These are phyloP conservation scores for Coemansia sp. DNA, from an alignment of 192 early-diverging fungal species.

Conservation along the genomic window DNA sequence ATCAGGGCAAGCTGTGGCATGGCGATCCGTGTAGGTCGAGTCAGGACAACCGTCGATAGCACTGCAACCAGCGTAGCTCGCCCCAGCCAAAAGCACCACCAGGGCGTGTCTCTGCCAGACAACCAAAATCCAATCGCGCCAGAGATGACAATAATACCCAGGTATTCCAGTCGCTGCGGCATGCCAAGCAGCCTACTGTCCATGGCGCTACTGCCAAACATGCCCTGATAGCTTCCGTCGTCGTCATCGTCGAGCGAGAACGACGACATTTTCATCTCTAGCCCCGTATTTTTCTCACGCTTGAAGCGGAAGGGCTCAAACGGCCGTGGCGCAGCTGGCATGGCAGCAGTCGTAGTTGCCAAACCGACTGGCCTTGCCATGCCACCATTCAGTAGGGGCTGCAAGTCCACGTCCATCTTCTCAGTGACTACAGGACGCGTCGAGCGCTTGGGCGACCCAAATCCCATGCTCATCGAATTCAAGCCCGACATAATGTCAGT, in stretches of 20 bases:
- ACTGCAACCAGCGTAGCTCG: constrained; percentile 6
- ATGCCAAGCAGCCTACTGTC: constrained; percentile 26
- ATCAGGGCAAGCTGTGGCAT: not conserved
- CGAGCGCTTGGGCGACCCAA: not conserved
- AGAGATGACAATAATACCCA: not conserved
- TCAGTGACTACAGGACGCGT: constrained; percentile 6
- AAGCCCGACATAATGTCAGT: constrained; percentile 18
- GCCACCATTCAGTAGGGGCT: constrained; percentile 17
- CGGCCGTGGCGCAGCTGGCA: constrained; percentile 18
- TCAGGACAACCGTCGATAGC: constrained; percentile 4
- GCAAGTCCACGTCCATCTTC: constrained; percentile 32
- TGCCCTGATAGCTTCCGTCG: constrained; percentile 46
- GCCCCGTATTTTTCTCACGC: constrained; percentile 24
- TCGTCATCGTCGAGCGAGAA: constrained; percentile 41
- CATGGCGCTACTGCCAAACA: constrained; percentile 38
- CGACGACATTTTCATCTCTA: constrained; percentile 45
- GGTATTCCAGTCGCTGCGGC: constrained; percentile 10
- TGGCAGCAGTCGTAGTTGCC: not conserved
- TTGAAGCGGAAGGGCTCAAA: constrained; percentile 35
- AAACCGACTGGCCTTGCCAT: not conserved
- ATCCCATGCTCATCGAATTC: constrained; percentile 13
- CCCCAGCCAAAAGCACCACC: constrained; percentile 16
- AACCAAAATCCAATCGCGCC: constrained; percentile 17
- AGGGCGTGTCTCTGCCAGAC: not conserved
- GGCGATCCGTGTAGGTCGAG: not conserved